Conservation (phyloP, 1,284 basidiomycete genomes). For the Cryptococcus neoformans region DNA sequence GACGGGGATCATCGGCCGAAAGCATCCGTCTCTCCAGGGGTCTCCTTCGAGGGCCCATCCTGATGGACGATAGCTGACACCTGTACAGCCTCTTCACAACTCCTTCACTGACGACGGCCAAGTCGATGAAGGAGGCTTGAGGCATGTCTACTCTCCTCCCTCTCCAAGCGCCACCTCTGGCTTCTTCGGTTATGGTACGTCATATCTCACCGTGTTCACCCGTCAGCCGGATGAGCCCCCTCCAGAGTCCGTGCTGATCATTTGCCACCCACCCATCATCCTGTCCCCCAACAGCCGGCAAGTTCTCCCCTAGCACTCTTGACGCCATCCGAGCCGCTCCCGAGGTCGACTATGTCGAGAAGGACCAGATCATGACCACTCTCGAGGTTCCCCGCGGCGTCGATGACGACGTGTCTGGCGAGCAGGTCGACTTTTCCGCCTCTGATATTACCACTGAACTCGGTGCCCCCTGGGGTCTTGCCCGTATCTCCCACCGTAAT, state of each 20-base stretch:
- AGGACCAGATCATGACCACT: slow-evolving; percentile 81
- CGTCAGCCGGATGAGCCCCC: background rate
- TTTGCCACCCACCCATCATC: background rate
- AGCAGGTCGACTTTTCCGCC: slow-evolving; percentile 12
- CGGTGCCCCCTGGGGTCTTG: slow-evolving; percentile 92
- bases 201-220: background rate
- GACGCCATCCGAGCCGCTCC: slow-evolving; percentile 79
- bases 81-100: slow-evolving; percentile 29
- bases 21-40: background rate
- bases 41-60: background rate
- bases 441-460: slow-evolving; percentile 58
- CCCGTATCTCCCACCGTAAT: slow-evolving; percentile 86
- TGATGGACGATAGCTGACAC: background rate
- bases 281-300: slow-evolving; percentile 68
- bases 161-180: slow-evolving; percentile 19
- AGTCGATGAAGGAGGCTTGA: slow-evolving; percentile 39
- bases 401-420: slow-evolving; percentile 19
- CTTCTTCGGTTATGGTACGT: slow-evolving; percentile 47
- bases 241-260: slow-evolving; percentile 1
- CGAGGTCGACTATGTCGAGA: slow-evolving; percentile 91
- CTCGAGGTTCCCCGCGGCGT: slow-evolving; percentile 54
- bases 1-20: slow-evolving; percentile 2
- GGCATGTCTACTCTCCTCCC: slow-evolving; percentile 42
- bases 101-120: slow-evolving; percentile 28
- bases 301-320: slow-evolving; percentile 71